A percentile compares a stretch with the other conserved stretches of the same genome.
These are phyloP conservation scores for Hyaloscypha hepaticicola DNA, from an alignment of 495 filamentous ascomycete species.

Conservation along the genomic window DNA sequence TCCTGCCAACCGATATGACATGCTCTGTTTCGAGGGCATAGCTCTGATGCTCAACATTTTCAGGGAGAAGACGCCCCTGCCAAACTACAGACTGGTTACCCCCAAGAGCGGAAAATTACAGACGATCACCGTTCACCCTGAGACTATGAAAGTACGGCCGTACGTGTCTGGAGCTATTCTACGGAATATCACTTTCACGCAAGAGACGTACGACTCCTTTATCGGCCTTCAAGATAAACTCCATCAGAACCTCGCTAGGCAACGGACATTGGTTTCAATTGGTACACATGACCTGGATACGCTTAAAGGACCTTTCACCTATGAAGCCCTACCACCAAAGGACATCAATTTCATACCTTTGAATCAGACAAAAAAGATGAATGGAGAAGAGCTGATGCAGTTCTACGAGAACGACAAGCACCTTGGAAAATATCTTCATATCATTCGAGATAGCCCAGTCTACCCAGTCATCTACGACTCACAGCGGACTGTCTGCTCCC, in stretches of 20 bases:
- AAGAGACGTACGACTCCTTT: constrained; percentile 93
- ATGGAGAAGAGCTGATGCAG: constrained; percentile 84
- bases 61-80: constrained; percentile 66
- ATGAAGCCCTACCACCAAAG: constrained; percentile 88
- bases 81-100: constrained; percentile 72
- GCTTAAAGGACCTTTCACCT: constrained; percentile 91
- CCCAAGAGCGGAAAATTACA: constrained; percentile 73
- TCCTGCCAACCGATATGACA: constrained; percentile 97
- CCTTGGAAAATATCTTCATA: constrained; percentile 77
- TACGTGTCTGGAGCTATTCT: constrained; percentile 85
- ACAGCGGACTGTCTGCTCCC: constrained; percentile 81
- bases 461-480: constrained; percentile 97
- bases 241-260: constrained; percentile 91
- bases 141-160: constrained; percentile 79
- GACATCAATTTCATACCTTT: constrained; percentile 88
- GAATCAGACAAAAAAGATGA: constrained; percentile 87
- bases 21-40: constrained; percentile 98
- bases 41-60: constrained; percentile 95
- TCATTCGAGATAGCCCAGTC: constrained; percentile 88
- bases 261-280: constrained; percentile 91
- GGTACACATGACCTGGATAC: constrained; percentile 97
- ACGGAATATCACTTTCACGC: constrained; percentile 85
- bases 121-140: constrained; percentile 73
- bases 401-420: constrained; percentile 94
- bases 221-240: constrained; percentile 97